These are phyloP conservation scores for Elsinoe perseae DNA, from an alignment of 2,329 filamentous ascomycete genomes.

Conservation along the genomic window DNA sequence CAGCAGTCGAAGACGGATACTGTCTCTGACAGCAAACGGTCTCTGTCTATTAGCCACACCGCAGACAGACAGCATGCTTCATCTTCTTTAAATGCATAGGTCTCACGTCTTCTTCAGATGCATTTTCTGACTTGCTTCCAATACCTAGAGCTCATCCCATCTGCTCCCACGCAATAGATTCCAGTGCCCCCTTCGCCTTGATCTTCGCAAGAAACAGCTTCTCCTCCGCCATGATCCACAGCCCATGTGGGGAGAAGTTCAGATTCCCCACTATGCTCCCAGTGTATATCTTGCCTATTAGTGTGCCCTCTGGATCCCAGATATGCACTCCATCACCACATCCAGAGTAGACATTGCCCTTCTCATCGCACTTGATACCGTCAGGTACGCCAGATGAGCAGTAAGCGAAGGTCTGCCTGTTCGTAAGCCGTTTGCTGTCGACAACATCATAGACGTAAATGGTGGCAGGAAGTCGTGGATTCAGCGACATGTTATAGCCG, in stretches of 20 bases:
- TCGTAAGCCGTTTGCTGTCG: conserved; percentile 19
- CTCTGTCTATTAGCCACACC: no score
- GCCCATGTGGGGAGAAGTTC: conserved; percentile 24
- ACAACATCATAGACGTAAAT: conserved; percentile 34
- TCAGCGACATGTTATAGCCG: conserved; percentile 22
- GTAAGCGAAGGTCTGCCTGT: conserved; percentile 45
- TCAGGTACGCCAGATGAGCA: conserved; percentile 49
- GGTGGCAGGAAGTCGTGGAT: conserved; percentile 31
- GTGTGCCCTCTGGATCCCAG: conserved; percentile 43
- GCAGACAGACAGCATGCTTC: no score
- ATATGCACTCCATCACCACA: conserved; percentile 50
- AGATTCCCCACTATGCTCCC: conserved; percentile 33
- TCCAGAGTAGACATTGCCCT: conserved; percentile 50
- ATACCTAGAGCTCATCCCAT: background rate
- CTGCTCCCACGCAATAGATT: conserved; percentile 19
- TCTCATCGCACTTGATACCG: conserved; percentile 47
- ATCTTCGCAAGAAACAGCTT: conserved; percentile 19
- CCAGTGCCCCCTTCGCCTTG: conserved; percentile 18
- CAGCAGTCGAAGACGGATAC: no score
- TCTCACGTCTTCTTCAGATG: no score
- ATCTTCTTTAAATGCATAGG: no score
- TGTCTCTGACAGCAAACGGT: no score
- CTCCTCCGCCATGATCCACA: conserved; percentile 22
- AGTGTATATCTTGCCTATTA: conserved; percentile 52
- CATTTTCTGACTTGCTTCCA: no score